phyloP scores from a whole-genome alignment of 1,284 basidiomycete species.

The Ganoderma leucocontextum region DNA sequence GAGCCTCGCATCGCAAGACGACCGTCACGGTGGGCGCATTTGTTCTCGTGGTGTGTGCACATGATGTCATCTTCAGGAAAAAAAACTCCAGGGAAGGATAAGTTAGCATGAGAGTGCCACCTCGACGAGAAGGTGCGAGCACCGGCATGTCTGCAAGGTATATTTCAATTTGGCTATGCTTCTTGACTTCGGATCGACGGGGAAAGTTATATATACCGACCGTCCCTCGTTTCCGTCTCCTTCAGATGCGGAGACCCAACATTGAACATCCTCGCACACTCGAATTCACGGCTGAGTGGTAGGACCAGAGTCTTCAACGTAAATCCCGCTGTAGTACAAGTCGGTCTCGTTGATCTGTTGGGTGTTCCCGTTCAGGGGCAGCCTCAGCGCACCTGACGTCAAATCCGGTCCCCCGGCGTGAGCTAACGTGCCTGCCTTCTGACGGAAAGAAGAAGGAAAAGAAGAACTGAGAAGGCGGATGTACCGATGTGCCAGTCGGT shows the following conservation, averaged over 20 bases:
- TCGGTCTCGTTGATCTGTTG: conserved; percentile 40
- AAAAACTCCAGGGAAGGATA: background rate
- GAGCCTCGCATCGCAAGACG: background rate
- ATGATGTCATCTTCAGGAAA: background rate
- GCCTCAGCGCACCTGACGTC: conserved; percentile 34
- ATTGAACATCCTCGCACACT: background rate
- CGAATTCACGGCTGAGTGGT: conserved; percentile 27
- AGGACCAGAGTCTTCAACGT: conserved; percentile 39
- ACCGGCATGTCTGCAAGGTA: background rate
- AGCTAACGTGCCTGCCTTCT: conserved; percentile 4
- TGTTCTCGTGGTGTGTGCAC: background rate
- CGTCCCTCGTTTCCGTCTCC: background rate
- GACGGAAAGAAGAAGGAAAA: background rate
- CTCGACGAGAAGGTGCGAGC: background rate
- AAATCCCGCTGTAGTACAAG: conserved; percentile 39
- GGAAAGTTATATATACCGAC: background rate
- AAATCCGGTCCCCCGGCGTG: conserved; percentile 7
- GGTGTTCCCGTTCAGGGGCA: conserved; percentile 35
- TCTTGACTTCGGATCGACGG: background rate
- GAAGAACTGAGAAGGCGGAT: background rate
- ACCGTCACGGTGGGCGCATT: background rate
- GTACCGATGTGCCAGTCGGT: conserved; percentile 40
- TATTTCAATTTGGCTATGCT: conserved; percentile 2
- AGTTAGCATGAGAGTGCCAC: background rate
- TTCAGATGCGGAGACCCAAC: background rate